Percentiles rank a stretch among this genome's conserved stretches.
Evolutionary conservation across 164 flowering plant species (phyloP).

Genomic region (Aristolochia californica): DNA sequence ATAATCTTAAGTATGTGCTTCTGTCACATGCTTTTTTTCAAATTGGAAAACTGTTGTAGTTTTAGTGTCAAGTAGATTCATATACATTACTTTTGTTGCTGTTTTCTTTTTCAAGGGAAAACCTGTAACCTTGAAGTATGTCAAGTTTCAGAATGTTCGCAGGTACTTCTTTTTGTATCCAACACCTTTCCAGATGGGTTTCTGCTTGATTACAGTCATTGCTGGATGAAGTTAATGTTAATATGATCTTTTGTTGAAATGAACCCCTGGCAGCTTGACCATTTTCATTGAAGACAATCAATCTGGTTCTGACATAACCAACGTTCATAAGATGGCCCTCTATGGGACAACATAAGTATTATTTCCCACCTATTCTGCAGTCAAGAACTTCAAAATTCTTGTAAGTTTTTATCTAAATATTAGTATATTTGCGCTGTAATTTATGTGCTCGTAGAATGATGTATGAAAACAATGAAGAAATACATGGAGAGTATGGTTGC

Average conservation of each 20-base stretch:
- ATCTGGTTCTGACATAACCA: slow-evolving; percentile 59
- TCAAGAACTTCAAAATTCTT: no score
- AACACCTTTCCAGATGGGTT: no score
- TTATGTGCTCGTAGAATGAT: no score
- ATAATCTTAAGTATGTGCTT: slow-evolving; percentile 42
- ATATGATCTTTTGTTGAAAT: background rate
- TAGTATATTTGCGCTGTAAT: no score
- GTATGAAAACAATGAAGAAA: no score
- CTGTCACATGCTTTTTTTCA: no score
- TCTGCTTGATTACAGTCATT: no score
- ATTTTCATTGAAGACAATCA: slow-evolving; percentile 96
- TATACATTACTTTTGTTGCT: background rate
- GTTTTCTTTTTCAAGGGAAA: slow-evolving; percentile 50
- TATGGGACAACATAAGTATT: slow-evolving; percentile 77
- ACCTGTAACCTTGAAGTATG: slow-evolving; percentile 66
- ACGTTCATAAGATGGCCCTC: slow-evolving; percentile 75
- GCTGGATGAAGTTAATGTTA: background rate
- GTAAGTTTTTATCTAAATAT: no score
- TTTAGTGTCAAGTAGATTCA: background rate
- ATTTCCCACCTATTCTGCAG: background rate
- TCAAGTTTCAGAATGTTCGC: slow-evolving; percentile 96
- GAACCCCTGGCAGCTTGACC: slow-evolving; percentile 56
- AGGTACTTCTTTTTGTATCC: slow-evolving; percentile 38
- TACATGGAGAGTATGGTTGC: no score
- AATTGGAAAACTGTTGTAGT: no score